phyloP scores from a whole-genome alignment of 176 grass and related monocot species.

The Avena insularis region DNA sequence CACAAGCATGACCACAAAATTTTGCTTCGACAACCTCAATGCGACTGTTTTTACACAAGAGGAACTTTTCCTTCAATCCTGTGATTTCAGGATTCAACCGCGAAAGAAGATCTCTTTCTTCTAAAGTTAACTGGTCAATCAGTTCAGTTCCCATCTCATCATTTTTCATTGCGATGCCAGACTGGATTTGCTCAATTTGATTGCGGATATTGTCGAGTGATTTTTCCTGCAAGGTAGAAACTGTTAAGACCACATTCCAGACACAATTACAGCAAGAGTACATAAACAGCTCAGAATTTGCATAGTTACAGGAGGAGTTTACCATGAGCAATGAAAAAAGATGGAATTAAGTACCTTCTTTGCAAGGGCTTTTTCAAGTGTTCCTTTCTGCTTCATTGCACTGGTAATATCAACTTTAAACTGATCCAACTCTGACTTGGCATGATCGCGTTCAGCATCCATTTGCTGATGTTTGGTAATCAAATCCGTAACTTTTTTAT shows the following conservation, averaged over 20 bases:
- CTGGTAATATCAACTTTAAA: constrained; percentile 73
- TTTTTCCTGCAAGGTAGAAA: constrained; percentile 78
- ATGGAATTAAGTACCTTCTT: constrained; percentile 76
- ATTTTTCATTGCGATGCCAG: constrained; percentile 93
- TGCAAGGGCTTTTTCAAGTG: constrained; percentile 76
- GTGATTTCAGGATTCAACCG: constrained; percentile 98
- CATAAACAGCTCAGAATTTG: background rate
- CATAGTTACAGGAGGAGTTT: constrained; percentile 28
- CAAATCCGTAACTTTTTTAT: constrained; percentile 86
- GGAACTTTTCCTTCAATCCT: constrained; percentile 77
- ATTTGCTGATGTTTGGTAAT: constrained; percentile 93
- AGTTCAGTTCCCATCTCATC: constrained; percentile 99
- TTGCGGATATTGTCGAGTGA: constrained; percentile 84
- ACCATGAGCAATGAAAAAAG: constrained; percentile 22
- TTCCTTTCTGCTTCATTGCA: constrained; percentile 70
- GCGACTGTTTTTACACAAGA: constrained; percentile 85
- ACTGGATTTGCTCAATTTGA: constrained; percentile 94
- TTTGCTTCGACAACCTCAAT: constrained; percentile 77
- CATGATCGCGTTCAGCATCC: constrained; percentile 90
- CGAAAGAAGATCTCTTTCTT: constrained; percentile 89
- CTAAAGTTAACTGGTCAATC: constrained; percentile 92
- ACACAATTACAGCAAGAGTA: constrained; percentile 8
- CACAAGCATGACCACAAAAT: constrained; percentile 22
- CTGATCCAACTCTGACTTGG: constrained; percentile 78
- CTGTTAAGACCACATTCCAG: constrained; percentile 23